These are phyloP conservation scores for Mimosa bimucronata DNA, from an alignment of 306 rosid species.

Conservation along the genomic window DNA sequence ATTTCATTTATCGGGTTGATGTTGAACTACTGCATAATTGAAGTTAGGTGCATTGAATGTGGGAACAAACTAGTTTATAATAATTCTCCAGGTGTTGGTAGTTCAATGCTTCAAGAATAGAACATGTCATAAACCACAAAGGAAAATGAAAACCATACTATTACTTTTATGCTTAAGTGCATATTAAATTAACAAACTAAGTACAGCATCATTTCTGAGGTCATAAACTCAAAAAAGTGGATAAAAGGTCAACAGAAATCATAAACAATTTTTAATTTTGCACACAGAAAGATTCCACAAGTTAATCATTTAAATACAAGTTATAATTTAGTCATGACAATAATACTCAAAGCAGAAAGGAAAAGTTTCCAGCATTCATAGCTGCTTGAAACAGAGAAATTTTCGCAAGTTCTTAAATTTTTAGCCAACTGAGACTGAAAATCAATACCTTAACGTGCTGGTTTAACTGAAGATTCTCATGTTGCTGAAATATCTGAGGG, in stretches of 20 bases:
- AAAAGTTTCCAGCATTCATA: too few relatives aligned
- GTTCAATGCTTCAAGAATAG: constrained; percentile 28
- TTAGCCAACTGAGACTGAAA: background rate
- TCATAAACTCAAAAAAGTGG: constrained; percentile 31
- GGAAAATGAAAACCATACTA: background rate
- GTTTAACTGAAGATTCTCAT: constrained; percentile 21
- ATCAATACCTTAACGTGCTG: constrained; percentile 41
- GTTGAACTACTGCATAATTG: constrained; percentile 40
- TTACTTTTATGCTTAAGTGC: constrained; percentile 33
- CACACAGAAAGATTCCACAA: constrained; percentile 42
- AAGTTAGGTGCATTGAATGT: constrained; percentile 28
- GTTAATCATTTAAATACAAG: constrained; percentile 36
- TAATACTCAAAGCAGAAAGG: background rate
- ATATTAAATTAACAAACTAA: constrained; percentile 8
- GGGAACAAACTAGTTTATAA: constrained; percentile 23
- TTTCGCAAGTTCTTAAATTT: background rate
- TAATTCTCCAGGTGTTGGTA: constrained; percentile 41
- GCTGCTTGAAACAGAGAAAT: background rate
- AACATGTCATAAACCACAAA: constrained; percentile 14
- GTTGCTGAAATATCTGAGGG: constrained; percentile 32
- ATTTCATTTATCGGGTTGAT: constrained; percentile 31
- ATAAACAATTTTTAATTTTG: constrained; percentile 32
- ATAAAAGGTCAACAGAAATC: constrained; percentile 35
- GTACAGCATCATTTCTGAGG: constrained; percentile 36
- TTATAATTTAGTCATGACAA: constrained; percentile 15